Evolutionary conservation across 495 filamentous ascomycete genomes (phyloP).

Genomic region (Durotheca rogersii): DNA sequence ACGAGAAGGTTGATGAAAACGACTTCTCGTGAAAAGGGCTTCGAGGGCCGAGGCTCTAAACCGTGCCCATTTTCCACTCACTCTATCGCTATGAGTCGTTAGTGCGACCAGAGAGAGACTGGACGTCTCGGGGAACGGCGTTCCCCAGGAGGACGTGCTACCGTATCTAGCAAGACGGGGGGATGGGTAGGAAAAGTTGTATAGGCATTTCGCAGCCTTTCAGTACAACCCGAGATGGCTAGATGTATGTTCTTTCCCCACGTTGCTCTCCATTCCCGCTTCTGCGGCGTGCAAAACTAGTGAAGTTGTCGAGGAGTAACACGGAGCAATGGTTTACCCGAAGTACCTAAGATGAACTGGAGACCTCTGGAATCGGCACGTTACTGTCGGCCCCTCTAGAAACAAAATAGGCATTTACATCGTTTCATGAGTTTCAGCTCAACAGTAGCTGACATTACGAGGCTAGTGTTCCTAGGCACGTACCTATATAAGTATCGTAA

Average conservation of each 20-base stretch:
- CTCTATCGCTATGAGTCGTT: background rate
- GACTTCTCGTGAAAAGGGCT: background rate
- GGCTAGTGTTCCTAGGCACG: too few species aligned
- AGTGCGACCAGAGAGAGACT: background rate
- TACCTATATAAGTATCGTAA: too few species aligned
- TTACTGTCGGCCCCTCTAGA: too few species aligned
- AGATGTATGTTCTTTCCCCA: too few species aligned
- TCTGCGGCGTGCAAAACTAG: too few species aligned
- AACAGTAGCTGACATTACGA: too few species aligned
- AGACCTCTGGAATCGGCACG: slow-evolving; percentile 2
- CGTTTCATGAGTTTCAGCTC: too few species aligned
- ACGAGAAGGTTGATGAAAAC: background rate
- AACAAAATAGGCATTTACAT: too few species aligned
- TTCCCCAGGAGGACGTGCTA: background rate
- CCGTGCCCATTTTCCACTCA: slow-evolving; percentile 5
- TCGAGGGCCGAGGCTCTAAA: background rate
- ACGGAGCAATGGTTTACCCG: slow-evolving; percentile 15
- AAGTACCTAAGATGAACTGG: background rate
- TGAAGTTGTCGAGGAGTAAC: background rate
- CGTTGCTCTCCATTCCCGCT: too few species aligned
- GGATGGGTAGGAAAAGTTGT: too few species aligned
- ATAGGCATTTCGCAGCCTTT: too few species aligned
- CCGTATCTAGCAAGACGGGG: background rate
- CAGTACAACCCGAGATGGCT: too few species aligned
- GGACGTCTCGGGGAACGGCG: background rate